Evolutionary conservation across 495 filamentous ascomycete genomes (phyloP), one percentile per base, ranked within the genome.

Genomic region (Penicillium cataractarum): DNA sequence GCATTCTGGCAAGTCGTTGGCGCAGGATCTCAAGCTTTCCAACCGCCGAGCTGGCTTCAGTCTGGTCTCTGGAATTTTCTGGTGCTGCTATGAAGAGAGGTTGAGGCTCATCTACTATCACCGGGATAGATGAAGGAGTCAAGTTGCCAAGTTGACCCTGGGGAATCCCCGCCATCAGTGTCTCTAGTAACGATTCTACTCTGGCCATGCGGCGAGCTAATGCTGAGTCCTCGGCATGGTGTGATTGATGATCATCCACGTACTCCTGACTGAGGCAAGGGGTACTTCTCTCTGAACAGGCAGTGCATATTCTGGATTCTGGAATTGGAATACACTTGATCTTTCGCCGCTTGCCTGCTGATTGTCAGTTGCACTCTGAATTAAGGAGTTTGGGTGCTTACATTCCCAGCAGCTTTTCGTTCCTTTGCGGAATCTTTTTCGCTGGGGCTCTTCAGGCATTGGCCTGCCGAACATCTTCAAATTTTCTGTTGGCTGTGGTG

Each of bases 331-430:
- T 51, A 39, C 67, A 70, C 51, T 66, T 64, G 54, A 70, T 51
- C 48, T 70, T 70, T 35, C 67, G 42, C 26, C 57, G 29, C 35
- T 59, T 60, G 17, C 57, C 57, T 60, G 32, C 5, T 21, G 12
- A 22, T 21, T 39, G 33, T 60, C 48, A 60, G 33, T 2, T 4
- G 12, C 33, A 13, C 8, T 0, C 46, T 31, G 19, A 6, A 10
- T 42, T 27, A 26, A 48, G 57, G 44, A 17, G 31, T 7, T n/a
- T 19, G 46, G 48, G 17, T 55, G 63, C 55, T 66, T 62, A 57
- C 67, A 70, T 35, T 70, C 67, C 64, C 40, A 62, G 52, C 67
- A 70, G 40, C 64, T 66, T 17, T 61, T 60, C 2, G 67, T 70
- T 26, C 64, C 67, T 39, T 70, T 66, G 13, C 52, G 66, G 42